Base-by-base conservation (phyloP, 805 yeast species). In the Candida parachauliodes region DNA sequence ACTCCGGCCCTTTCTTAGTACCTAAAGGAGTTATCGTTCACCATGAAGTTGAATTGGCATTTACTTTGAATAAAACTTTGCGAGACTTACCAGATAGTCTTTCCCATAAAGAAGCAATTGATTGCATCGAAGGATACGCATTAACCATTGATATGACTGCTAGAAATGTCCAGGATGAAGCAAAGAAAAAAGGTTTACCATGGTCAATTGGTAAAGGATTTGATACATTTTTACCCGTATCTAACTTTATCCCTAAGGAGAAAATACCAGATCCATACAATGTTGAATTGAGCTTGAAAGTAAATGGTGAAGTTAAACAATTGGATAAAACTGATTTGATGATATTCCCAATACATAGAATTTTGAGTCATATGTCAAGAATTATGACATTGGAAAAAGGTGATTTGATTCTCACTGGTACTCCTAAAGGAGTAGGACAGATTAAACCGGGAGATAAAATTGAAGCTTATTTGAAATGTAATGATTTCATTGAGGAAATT, bases 151-250 rank as follows among this genome's bases (percentile, higher is more conserved):
- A 93, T 58, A 72, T 93, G 74, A 93, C 98, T 6, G 98, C 96
- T 0, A 77, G 99, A 59, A 88, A 89, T 53, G 94, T 93, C 21
- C 99, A 93, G 63, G 89, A 84, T 53, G 96, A 81, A 52, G 96
- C 96, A 25, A 93, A 93, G 63, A 75, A 74, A 63, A 88, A 87
- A 60, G 98, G 98, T 1, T 70, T 91, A 37, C 98, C 99, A 4
- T 93, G 99, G 99, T 65, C 91, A 4, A 87, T 88, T 47, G 96
- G 93, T 24, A 93, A 93, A 57, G 98, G 98, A 0, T 91, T 88
- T 59, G 99, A 93, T 55, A 91, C 98, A 0, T 93, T 93, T 60
- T 71, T 86, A 57, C 99, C 99, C 1, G 56, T 93, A n/a, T 82
- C 95, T 6, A 60, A 67, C 15, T 77, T 79, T 47, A 81, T 93